phyloP scores from a whole-genome alignment of 208 protist species.

The Crithidia expoeki region DNA sequence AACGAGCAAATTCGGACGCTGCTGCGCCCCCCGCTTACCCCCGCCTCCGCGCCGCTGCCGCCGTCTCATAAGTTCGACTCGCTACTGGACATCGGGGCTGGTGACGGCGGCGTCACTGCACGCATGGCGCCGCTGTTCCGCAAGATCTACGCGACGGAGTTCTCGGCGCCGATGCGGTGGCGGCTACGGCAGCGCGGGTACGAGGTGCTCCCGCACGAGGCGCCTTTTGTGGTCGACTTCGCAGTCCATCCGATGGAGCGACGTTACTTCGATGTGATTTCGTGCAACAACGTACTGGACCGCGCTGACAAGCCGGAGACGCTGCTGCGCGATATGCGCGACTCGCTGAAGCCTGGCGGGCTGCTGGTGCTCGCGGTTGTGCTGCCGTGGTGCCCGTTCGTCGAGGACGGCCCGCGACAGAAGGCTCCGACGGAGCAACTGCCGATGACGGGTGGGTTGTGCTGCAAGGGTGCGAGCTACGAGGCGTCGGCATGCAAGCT shows the following conservation, averaged over 20 bases:
- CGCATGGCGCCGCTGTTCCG: slow-evolving; percentile 60
- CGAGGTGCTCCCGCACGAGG: slow-evolving; percentile 57
- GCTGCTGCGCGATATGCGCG: slow-evolving; percentile 70
- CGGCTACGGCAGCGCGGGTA: slow-evolving; percentile 75
- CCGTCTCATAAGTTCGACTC: slow-evolving; percentile 22
- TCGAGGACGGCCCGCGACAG: slow-evolving; percentile 65
- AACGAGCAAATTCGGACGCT: slow-evolving; percentile 59
- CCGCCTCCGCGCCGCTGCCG: slow-evolving; percentile 12
- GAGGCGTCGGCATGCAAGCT: slow-evolving; percentile 63
- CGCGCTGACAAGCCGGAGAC: slow-evolving; percentile 65
- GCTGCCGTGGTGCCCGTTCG: slow-evolving; percentile 89
- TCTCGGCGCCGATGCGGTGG: slow-evolving; percentile 79
- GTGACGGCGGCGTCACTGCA: slow-evolving; percentile 82
- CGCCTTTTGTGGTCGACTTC: slow-evolving; percentile 44
- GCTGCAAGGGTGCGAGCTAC: slow-evolving; percentile 73
- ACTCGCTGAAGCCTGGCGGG: slow-evolving; percentile 57
- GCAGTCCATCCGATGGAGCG: slow-evolving; percentile 11
- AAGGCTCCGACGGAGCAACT: slow-evolving; percentile 64
- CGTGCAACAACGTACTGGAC: slow-evolving; percentile 87
- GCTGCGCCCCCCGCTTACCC: slow-evolving; percentile 39
- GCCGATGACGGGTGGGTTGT: slow-evolving; percentile 83
- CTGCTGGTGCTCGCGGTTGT: slow-evolving; percentile 82
- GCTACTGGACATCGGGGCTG: slow-evolving; percentile 63
- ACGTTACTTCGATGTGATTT: slow-evolving; percentile 73
- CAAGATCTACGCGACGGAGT: slow-evolving; percentile 72